Evolutionary conservation across 352 stramenopile genomes (phyloP).

Genomic region (Pythium insidiosum): DNA sequence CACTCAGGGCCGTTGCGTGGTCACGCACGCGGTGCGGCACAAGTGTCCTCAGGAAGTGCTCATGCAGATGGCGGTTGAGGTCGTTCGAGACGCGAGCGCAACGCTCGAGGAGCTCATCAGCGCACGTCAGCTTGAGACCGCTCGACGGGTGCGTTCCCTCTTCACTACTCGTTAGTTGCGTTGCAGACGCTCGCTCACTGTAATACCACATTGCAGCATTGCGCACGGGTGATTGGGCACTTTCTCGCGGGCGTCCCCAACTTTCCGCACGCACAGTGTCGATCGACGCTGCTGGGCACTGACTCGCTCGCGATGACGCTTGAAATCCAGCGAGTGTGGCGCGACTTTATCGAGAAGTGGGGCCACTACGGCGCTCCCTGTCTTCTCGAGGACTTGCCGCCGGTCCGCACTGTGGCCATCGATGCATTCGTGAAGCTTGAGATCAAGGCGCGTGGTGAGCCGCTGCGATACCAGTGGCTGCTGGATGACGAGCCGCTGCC

Average conservation of each 20-base stretch:
- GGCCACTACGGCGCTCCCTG: conserved; percentile 49
- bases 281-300: conserved; percentile 9
- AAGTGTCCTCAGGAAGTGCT: conserved; percentile 36
- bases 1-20: conserved; percentile 25
- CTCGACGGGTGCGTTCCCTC: conserved; percentile 26
- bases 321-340: conserved; percentile 29
- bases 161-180: neutral
- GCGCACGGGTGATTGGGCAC: conserved; percentile 29
- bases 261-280: conserved; percentile 39
- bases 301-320: conserved; percentile 10
- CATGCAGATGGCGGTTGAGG: conserved; percentile 46
- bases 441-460: conserved; percentile 54
- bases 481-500: conserved; percentile 19
- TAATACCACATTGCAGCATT: conserved; percentile 37
- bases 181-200: neutral
- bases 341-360: conserved; percentile 50
- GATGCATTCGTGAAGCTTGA: conserved; percentile 42
- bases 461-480: conserved; percentile 64
- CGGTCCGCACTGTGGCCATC: conserved; percentile 21
- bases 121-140: conserved; percentile 38
- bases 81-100: conserved; percentile 18
- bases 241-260: conserved; percentile 54
- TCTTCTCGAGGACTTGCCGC: conserved; percentile 35
- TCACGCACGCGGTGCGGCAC: conserved; percentile 33
- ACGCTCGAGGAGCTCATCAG: conserved; percentile 20